Base-by-base conservation (phyloP, 2,329 filamentous ascomycete species). In the Cladosporium sp. region DNA sequence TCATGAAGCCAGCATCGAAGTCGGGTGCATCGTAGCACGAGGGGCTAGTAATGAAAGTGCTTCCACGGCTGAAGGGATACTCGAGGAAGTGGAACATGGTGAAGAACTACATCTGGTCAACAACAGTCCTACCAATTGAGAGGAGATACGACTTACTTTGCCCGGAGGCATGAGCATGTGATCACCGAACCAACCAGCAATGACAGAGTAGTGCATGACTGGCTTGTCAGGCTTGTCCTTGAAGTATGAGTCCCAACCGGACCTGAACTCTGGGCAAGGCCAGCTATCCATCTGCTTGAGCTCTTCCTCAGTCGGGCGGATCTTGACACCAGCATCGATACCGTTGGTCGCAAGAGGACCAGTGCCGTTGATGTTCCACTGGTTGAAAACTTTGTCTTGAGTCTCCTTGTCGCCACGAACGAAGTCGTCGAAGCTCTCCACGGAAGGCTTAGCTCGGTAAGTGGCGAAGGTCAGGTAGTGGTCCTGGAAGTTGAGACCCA, bases 71-170 rank as follows among this genome's bases (percentile, higher is more conserved):
- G 72, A 84, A 85, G 0, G 87, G 87, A 70, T 89, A 88, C 79
- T 91, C 88, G 46, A 92, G 77, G 85, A 92, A 92, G 77, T 91
- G 89, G 84, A 92, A 92, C 89, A 92, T 92, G 73, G 87, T 90
- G 80, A 92, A 92, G 83, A 91, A 92, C 69, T 62, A 21, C 6
- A 28, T 28, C 6, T n/a, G 14, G 31, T 62, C 31, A 62, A 18
- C 16, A 23, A n/a, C 18, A 18, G 12, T 5, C 16, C 3, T 14
- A 12, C 12, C 18, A 2, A 23, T 26, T 18, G 14, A 33, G 12
- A 14, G 18, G 5, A 28, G 21, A 14, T n/a, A 21, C 11, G 3
- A 53, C 49, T 62, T 28, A 62, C 60, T 49, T 92, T 92, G 70
- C 90, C 90, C 0, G 89, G 85, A 0, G 90, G 89, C 84, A 90